Base-by-base conservation (phyloP, 208 protist genomes). In the Plasmodiophora brassicae region DNA sequence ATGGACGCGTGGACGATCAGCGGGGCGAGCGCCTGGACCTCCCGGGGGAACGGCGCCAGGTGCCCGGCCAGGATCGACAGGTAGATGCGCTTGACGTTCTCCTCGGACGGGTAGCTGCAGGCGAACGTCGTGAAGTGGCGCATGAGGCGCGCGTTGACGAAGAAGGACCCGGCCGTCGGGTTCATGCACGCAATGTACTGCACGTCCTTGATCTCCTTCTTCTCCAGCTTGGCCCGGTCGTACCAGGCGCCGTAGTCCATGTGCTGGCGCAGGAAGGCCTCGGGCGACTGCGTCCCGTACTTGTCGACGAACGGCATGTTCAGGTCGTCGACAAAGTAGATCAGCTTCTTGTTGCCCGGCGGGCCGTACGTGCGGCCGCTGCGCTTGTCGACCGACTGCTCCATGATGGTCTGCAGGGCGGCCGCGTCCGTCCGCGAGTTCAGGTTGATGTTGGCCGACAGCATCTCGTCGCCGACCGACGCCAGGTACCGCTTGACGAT, bases 241-340 rank as follows among this genome's bases (percentile, higher is more conserved):
- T 98, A 99, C 96, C 97, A 99, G 93, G 96, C 96, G 54, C 95
- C 94, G 90, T 98, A 99, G 87, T 98, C 97, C 45, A 98, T 92
- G 92, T 98, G 97, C 93, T 98, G 97, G 90, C 98, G 95, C 44
- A 99, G 92, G 25, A 99, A 94, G 36, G 97, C 96, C 87, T 98
- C 97, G 46, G 98, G 95, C 89, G 96, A 94, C 93, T 99, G 97
- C 36, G 97, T 99, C 86, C 97, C 97, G 92, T 99, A 99, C 89
- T 97, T 97, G 93, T 99, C 98, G 35, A 97, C 96, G 53, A 94
- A 92, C 54, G 97, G 97, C 97, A 99, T 99, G 93, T 99, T 99
- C 90, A 99, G 94, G 91, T 99, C 98, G 89, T 99, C 98, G 45
- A 99, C 91, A 92, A 98, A 98, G 92, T 97, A 98, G 83, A 98